Conservation (phyloP, 257 asterid genomes). For the Asclepias syriaca region DNA sequence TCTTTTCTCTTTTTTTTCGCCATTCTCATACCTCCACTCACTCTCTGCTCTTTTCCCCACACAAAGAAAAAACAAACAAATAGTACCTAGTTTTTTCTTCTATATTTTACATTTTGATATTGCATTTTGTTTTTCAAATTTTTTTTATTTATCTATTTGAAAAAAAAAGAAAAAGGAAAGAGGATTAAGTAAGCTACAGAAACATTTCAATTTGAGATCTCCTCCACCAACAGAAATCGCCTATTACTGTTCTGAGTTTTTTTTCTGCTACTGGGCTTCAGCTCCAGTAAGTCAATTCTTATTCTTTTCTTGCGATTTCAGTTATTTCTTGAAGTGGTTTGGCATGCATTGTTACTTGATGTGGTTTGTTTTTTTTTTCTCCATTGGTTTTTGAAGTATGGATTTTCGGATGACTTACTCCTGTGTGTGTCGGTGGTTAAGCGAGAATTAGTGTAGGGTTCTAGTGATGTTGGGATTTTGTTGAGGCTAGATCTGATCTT, state of each 20-base stretch:
- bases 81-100: background rate
- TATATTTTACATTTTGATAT: constrained; percentile 4
- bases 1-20: background rate
- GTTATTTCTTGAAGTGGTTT: background rate
- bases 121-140: background rate
- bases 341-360: background rate
- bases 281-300: constrained; percentile 37
- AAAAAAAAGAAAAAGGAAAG: no score
- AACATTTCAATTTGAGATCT: constrained; percentile 28
- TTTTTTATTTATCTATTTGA: background rate
- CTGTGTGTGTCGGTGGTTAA: constrained; percentile 26
- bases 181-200: constrained; percentile 2
- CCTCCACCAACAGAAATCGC: constrained; percentile 9
- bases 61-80: background rate
- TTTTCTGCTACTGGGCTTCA: constrained; percentile 23
- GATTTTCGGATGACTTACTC: constrained; percentile 16
- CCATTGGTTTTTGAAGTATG: background rate
- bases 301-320: constrained; percentile 12
- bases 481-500: constrained; percentile 53
- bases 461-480: constrained; percentile 14
- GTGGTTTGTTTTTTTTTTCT: background rate
- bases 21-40: background rate
- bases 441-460: constrained; percentile 12
- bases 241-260: constrained; percentile 10
- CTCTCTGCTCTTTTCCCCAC: background rate